Evolutionary conservation across 2,329 filamentous ascomycete genomes (phyloP).

Genomic region (Xylariaceae sp.): DNA sequence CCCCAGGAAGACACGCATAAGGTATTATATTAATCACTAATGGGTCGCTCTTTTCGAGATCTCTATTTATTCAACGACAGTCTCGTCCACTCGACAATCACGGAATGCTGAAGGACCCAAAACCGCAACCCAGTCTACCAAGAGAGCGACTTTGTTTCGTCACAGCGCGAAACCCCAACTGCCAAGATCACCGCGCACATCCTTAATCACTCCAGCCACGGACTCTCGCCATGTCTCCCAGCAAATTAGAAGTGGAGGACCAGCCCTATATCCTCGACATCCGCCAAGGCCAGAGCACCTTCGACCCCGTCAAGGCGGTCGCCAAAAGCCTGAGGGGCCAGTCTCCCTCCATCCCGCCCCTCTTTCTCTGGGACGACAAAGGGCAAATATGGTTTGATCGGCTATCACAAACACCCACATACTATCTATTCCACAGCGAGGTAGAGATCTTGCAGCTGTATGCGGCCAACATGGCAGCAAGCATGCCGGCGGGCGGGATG

Average conservation of each 20-base stretch:
- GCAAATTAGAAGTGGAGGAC: not conserved
- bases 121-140: no score
- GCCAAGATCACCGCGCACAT: no score
- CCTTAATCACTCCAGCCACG: no score
- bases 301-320: conserved; percentile 4
- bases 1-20: no score
- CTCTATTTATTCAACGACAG: no score
- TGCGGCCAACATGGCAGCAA: not conserved
- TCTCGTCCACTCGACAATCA: no score
- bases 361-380: conserved; percentile 11
- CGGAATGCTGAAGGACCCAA: no score
- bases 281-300: not conserved
- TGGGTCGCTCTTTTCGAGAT: no score
- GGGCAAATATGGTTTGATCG: conserved; percentile 1
- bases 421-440: conserved; percentile 12
- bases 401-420: conserved; percentile 2
- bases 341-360: not conserved
- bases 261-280: conserved; percentile 4
- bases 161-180: no score
- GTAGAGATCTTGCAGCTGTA: conserved; percentile 2
- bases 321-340: not conserved
- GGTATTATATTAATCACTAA: no score
- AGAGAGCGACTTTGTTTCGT: no score
- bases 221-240: not conserved
- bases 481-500: not conserved